These are phyloP conservation scores for Tricholoma sp. DNA, from an alignment of 768 basidiomycete genomes.

Conservation along the genomic window DNA sequence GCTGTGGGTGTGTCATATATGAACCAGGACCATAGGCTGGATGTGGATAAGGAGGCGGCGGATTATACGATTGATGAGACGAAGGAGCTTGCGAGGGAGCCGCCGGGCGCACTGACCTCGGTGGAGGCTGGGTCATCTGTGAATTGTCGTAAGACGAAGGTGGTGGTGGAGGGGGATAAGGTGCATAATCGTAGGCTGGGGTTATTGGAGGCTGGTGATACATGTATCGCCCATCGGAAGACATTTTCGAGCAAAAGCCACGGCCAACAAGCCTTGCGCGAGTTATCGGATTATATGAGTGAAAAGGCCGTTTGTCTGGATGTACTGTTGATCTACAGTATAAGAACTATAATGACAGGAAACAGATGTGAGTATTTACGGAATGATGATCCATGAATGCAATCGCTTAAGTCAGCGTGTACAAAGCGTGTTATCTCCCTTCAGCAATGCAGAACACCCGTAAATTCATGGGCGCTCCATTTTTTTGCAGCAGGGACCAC, in stretches of 20 bases:
- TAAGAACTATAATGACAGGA: neutral
- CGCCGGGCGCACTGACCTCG: neutral
- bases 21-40: constrained; percentile 7
- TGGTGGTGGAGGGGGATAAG: constrained; percentile 22
- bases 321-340: neutral
- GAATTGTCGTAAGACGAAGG: constrained; percentile 2
- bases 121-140: constrained; percentile 8
- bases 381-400: constrained; percentile 1
- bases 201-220: constrained; percentile 43
- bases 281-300: neutral
- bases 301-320: neutral
- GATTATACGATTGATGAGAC: constrained; percentile 2
- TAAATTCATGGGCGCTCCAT: neutral
- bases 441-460: constrained; percentile 2
- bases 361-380: constrained; percentile 3
- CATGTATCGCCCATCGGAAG: constrained; percentile 50
- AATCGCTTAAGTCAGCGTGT: constrained; percentile 5
- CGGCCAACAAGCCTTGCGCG: neutral
- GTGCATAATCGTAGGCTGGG: constrained; percentile 46
- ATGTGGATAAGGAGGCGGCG: constrained; percentile 4
- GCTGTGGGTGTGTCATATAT: constrained; percentile 25
- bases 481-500: neutral
- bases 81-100: constrained; percentile 4
- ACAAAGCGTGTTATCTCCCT: constrained; percentile 8
- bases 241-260: constrained; percentile 23